Base-by-base conservation (phyloP, 179 eudicot species). In the Silene noctiflora region DNA sequence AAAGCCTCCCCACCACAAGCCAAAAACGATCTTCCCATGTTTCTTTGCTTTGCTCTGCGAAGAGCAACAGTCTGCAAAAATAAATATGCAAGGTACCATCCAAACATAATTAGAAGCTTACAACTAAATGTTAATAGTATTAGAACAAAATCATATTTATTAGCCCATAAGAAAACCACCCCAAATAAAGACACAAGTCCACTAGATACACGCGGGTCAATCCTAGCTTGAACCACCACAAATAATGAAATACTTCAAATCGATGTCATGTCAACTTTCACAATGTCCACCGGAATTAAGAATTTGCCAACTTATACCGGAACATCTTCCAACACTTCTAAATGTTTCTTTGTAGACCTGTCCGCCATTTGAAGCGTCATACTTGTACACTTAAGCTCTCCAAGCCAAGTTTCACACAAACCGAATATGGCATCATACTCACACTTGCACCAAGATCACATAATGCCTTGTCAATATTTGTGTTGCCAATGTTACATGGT, bases 1-100 rank as follows among this genome's bases (percentile, higher is more conserved):
- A 51, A 94, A 74, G 94, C 96, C 78, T 94, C 98, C 71, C 98
- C 98, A 74, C 98, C 98, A 79, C 98, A 94, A 78, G 98, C 97
- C 89, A 92, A 87, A 75, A 94, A 86, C 85, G 92, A 81, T 6
- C 98, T 85, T 85, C 92, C 98, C 98, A 94, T 94, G 80, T 94
- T 94, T 78, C 97, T 90, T 79, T 91, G 89, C 83, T 94, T 94
- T 21, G 98, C 98, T 87, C 98, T 89, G 61, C 97, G 85, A 55
- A 94, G 89, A 46, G 96, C 97, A 80, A 92, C 82, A 69, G 92
- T 92, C 98, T 94, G 76, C 63, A 29, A 81, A 9, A 63, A 16
- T 1, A 19, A 56, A 51, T 60, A 66, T 72, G 76, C 69, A 66
- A 81, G 64, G 53, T 65, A 63, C 22, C 67, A 62, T 11, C 29